A percentile compares a stretch with the other conserved stretches of the same genome.
phyloP scores from a whole-genome alignment of 1,284 basidiomycete species.

The Apiotrichum montevideense region DNA sequence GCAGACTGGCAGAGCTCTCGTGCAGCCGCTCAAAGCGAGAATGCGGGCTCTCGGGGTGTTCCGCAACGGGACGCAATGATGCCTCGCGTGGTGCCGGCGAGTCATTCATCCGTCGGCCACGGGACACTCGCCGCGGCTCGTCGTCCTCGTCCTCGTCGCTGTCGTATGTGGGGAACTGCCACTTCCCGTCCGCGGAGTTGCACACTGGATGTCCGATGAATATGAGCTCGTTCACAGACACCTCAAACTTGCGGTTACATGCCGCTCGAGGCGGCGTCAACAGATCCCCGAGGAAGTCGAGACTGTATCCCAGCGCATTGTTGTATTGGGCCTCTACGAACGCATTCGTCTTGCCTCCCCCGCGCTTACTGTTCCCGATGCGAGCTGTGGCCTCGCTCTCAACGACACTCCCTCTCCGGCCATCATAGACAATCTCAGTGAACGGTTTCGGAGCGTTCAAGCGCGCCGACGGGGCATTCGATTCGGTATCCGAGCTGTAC shows the following conservation, averaged over 20 bases:
- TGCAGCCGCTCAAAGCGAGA: not conserved
- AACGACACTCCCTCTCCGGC: not conserved
- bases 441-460: conserved; percentile 1
- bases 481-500: conserved; percentile 1
- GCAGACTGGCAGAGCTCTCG: not conserved
- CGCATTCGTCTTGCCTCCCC: not conserved
- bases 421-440: conserved; percentile 6
- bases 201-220: conserved; percentile 94
- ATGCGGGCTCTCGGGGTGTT: conserved; percentile 12
- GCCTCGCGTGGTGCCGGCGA: not conserved
- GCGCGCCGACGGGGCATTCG: not conserved
- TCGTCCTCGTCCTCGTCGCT: conserved; percentile 20
- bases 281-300: conserved; percentile 73
- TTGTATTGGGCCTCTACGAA: conserved; percentile 35
- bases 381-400: conserved; percentile 12
- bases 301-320: conserved; percentile 62
- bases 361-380: conserved; percentile 4
- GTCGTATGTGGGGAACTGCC: conserved; percentile 47
- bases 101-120: conserved; percentile 13
- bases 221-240: conserved; percentile 84
- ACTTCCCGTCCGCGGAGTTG: conserved; percentile 63
- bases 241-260: conserved; percentile 92
- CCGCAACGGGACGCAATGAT: conserved; percentile 5
- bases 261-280: conserved; percentile 71
- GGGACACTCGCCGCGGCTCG: conserved; percentile 7